phyloP scores from a whole-genome alignment of 495 filamentous ascomycete species.

The Cercophora scortea region DNA sequence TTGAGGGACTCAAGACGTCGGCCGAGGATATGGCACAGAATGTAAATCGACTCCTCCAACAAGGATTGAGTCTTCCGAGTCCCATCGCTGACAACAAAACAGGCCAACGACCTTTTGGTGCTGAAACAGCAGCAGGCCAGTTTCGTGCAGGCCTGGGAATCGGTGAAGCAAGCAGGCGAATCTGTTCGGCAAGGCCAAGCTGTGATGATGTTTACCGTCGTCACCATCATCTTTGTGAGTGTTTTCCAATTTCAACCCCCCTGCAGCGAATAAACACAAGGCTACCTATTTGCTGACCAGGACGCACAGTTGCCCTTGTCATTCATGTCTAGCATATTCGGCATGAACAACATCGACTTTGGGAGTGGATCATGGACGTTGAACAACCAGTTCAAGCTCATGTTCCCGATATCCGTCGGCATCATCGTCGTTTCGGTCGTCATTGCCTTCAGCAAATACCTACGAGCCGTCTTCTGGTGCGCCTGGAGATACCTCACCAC shows the following conservation, averaged over 20 bases:
- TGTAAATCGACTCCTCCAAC: constrained; percentile 4
- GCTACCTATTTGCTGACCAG: neutral
- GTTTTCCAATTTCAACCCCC: neutral
- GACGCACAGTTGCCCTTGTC: constrained; percentile 2
- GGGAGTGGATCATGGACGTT: neutral
- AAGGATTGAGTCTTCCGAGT: too few relatives aligned
- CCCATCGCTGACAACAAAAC: too few relatives aligned
- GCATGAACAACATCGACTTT: constrained; percentile 6
- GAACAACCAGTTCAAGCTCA: neutral
- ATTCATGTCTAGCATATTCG: constrained; percentile 6
- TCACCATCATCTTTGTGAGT: constrained; percentile 49
- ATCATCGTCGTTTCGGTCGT: constrained; percentile 17
- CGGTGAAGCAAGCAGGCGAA: constrained; percentile 49
- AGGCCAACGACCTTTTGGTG: constrained; percentile 40
- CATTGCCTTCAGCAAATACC: constrained; percentile 9
- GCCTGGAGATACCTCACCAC: constrained; percentile 4
- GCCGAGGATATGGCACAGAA: constrained; percentile 14
- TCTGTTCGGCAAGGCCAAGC: constrained; percentile 49
- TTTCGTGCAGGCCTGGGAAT: constrained; percentile 50
- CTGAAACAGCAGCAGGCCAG: constrained; percentile 60
- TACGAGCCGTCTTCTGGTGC: constrained; percentile 11
- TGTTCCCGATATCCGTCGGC: constrained; percentile 17
- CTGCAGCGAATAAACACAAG: neutral
- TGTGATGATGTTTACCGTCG: constrained; percentile 58
- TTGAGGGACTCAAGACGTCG: constrained; percentile 14